phyloP scores from a whole-genome alignment of 768 basidiomycete species.

The Termitomyces sp. region DNA sequence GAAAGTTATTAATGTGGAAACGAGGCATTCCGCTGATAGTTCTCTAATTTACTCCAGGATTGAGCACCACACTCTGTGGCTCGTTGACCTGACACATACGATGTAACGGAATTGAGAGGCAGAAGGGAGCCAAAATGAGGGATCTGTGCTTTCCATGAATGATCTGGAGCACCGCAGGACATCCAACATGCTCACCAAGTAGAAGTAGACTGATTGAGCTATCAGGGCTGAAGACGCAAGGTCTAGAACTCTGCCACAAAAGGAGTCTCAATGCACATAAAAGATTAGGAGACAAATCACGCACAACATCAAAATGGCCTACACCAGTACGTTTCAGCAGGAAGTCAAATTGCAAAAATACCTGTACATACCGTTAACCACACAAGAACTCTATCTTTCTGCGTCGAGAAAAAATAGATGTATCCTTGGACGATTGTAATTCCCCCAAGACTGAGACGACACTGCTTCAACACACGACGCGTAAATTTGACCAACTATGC shows the following conservation, averaged over 20 bases:
- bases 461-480: neutral
- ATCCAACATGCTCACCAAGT: slow-evolving; percentile 23
- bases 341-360: neutral
- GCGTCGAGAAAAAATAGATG: slow-evolving; percentile 32
- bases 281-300: neutral
- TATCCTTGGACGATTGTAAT: slow-evolving; percentile 37
- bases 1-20: slow-evolving; percentile 36
- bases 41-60: slow-evolving; percentile 16
- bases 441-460: slow-evolving; percentile 26
- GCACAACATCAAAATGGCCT: slow-evolving; percentile 26
- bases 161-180: neutral
- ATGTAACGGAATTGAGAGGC: slow-evolving; percentile 32
- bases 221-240: slow-evolving; percentile 32
- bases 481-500: neutral
- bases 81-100: slow-evolving; percentile 20
- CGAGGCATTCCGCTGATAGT: slow-evolving; percentile 35
- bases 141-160: slow-evolving; percentile 20
- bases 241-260: slow-evolving; percentile 25
- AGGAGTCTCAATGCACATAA: neutral
- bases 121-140: slow-evolving; percentile 36
- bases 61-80: neutral
- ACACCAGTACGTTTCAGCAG: neutral
- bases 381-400: slow-evolving; percentile 21
- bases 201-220: slow-evolving; percentile 40
- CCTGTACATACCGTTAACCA: slow-evolving; percentile 20